These are phyloP conservation scores for Hyphodiscus hymeniophilus DNA, from an alignment of 495 filamentous ascomycete genomes.

Conservation along the genomic window DNA sequence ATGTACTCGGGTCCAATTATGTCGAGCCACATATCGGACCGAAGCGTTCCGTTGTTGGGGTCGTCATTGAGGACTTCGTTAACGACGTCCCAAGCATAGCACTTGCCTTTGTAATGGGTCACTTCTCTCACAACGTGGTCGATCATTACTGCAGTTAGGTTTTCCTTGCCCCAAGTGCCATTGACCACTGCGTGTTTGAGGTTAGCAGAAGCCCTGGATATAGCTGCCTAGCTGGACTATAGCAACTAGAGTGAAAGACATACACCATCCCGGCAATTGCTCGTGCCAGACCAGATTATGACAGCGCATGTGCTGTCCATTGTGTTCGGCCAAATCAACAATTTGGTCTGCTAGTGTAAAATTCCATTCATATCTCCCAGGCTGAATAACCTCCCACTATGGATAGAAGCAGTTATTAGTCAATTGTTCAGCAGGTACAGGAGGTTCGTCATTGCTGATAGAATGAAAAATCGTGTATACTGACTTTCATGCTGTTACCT, in stretches of 20 bases:
- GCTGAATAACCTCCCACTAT: conserved; percentile 26
- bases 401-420: too few relatives aligned
- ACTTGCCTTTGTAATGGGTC: conserved; percentile 46
- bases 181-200: too few relatives aligned
- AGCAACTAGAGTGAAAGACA: too few relatives aligned
- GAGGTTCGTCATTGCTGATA: too few relatives aligned
- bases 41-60: conserved; percentile 50
- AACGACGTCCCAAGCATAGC: conserved; percentile 50
- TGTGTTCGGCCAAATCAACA: conserved; percentile 38
- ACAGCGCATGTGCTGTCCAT: conserved; percentile 47
- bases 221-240: too few relatives aligned
- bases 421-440: too few relatives aligned
- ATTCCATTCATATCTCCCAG: conserved; percentile 36
- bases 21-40: conserved; percentile 46
- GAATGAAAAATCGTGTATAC: too few relatives aligned
- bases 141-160: conserved; percentile 40
- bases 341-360: conserved; percentile 42
- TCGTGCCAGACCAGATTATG: conserved; percentile 55
- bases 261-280: conserved; percentile 47
- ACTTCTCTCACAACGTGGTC: conserved; percentile 47
- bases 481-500: conserved; percentile 43
- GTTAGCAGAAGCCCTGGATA: too few relatives aligned
- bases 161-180: conserved; percentile 43
- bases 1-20: conserved; percentile 50
- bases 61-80: conserved; percentile 67